Evolutionary conservation across 257 asterid species (phyloP), one percentile per base, ranked within the genome.

Genomic region (Solanum corneliomulleri): DNA sequence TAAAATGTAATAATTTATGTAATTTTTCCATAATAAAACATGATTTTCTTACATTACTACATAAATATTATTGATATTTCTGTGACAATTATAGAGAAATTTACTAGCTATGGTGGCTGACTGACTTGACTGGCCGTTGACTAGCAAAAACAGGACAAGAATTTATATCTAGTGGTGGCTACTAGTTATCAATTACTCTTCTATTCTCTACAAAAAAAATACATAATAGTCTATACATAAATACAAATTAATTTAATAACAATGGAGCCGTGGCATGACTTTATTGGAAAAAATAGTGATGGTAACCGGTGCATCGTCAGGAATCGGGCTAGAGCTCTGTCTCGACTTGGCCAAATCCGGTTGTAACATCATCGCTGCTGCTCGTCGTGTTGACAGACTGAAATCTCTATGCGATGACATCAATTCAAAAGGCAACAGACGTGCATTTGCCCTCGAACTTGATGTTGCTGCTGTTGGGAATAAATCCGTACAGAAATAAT

Each of bases 231-330:
- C 0, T 49, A 1, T 49, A 20, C 60, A 49, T 47, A 3, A 49
- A 49, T 49, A 6, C 60, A 49, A 49, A 49, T 5, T 5, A 49
- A 16, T 49, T 5, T 6, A 8, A 1, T 20, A 7, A 3, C 7
- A 58, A 58, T 88, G 27, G 90, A 88, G 74, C 76, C 83, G 9
- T 88, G 90, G 88, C 16, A n/a, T 8, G 88, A 88, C 14, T 72
- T 88, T 16, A 42, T 42, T 2, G 47, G 76, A 76, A 92, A 92
- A 93, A 77, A 86, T 90, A 42, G 94, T 90, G 52, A 78, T 92
- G 93, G 96, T 92, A 23, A 93, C 93, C 27, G 94, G 94, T 35
- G 93, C 96, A 0, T 93, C 93, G 1, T 91, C 94, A 11, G 92
- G 94, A 11, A 87, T 92, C 11, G 96, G 96, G 41, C 87, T 77